Evolutionary conservation across 371 early-diverging fungal genomes (phyloP).

Genomic region (Apophysomyces ossiformis): DNA sequence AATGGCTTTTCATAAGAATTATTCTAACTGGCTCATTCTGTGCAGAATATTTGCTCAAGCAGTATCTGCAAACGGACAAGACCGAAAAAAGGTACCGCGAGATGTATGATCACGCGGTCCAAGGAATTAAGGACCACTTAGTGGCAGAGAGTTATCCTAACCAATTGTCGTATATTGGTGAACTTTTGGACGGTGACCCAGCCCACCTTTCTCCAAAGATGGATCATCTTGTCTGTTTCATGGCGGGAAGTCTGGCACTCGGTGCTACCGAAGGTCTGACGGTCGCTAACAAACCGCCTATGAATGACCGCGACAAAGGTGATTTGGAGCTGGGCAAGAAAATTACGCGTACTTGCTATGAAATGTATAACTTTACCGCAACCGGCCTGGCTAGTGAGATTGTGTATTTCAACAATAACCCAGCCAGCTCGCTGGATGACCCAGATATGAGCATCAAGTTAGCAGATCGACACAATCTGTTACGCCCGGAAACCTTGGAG

Average conservation of each 20-base stretch:
- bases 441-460: conserved; percentile 70
- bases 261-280: conserved; percentile 70
- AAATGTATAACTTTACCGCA: conserved; percentile 79
- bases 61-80: conserved; percentile 76
- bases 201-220: conserved; percentile 66
- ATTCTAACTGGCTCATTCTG: neutral
- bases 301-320: conserved; percentile 42
- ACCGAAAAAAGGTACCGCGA: conserved; percentile 66
- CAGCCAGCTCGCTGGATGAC: conserved; percentile 33
- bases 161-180: conserved; percentile 75
- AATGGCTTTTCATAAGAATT: no score
- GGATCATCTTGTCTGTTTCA: conserved; percentile 95
- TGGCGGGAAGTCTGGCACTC: conserved; percentile 84
- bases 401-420: conserved; percentile 56
- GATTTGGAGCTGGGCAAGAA: conserved; percentile 78
- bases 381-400: conserved; percentile 89
- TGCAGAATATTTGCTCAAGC: conserved; percentile 89
- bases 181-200: conserved; percentile 49
- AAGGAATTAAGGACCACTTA: conserved; percentile 76
- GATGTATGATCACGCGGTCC: conserved; percentile 73
- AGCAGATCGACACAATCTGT: conserved; percentile 68
- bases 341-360: conserved; percentile 78
- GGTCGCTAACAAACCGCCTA: conserved; percentile 20
- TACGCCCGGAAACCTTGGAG: conserved; percentile 92
- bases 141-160: conserved; percentile 64